Conservation (phyloP, 140 eudicot species). For the Senecio squalidus region DNA sequence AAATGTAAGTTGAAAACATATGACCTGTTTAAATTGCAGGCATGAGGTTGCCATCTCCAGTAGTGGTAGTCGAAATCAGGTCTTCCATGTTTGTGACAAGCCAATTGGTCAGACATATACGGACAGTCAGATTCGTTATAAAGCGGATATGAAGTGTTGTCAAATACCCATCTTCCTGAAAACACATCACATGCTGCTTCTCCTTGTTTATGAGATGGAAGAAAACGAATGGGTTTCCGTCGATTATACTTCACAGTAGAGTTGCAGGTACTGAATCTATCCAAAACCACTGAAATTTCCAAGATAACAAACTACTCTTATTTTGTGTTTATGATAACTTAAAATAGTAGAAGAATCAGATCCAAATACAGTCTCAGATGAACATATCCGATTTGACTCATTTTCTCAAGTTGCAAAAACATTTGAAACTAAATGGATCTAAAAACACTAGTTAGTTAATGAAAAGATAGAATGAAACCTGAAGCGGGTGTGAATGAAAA, state of each 20-base stretch:
- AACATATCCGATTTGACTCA: too few species aligned
- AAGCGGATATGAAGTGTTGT: slow-evolving; percentile 32
- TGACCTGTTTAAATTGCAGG: slow-evolving; percentile 59
- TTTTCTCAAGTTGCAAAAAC: slow-evolving; percentile 6
- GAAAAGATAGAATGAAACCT: too few species aligned
- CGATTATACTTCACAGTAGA: slow-evolving; percentile 69
- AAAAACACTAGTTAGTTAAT: too few species aligned
- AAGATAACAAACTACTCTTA: not conserved
- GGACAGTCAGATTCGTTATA: slow-evolving; percentile 42
- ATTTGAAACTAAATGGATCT: too few species aligned
- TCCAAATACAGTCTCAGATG: not conserved
- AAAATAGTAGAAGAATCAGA: not conserved
- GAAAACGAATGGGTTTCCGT: slow-evolving; percentile 24
- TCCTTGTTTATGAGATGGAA: slow-evolving; percentile 29
- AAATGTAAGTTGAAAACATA: not conserved
- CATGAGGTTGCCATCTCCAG: slow-evolving; percentile 72
- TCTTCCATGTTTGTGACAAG: slow-evolving; percentile 53
- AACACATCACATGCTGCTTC: slow-evolving; percentile 39
- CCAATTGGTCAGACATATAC: slow-evolving; percentile 38
- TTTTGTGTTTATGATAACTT: not conserved
- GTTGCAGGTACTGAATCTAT: slow-evolving; percentile 63
- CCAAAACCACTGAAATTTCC: slow-evolving; percentile 28
- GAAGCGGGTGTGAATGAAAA: slow-evolving; percentile 18
- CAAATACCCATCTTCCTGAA: slow-evolving; percentile 59
- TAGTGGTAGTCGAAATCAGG: slow-evolving; percentile 40